These are phyloP conservation scores for Claviceps humidiphila DNA, from an alignment of 2,329 filamentous ascomycete genomes.

Conservation along the genomic window DNA sequence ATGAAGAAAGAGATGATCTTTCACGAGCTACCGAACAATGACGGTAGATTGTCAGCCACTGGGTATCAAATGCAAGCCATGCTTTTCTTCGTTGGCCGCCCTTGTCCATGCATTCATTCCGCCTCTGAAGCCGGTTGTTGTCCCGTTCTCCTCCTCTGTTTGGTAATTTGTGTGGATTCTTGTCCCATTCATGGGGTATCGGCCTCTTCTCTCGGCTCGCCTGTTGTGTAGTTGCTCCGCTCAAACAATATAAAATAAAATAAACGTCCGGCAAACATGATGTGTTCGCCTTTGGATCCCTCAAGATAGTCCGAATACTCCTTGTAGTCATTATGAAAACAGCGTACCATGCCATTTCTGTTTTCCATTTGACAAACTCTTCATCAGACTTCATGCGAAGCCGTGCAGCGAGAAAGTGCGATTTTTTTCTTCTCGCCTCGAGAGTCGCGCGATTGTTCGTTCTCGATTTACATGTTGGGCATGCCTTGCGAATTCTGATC, in stretches of 20 bases:
- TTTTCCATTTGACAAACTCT: not conserved
- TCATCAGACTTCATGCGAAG: slow-evolving; percentile 2
- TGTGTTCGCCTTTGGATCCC: not conserved
- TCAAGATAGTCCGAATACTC: not conserved
- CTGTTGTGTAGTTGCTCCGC: not conserved
- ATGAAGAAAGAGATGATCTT: not conserved
- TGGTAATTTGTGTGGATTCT: not conserved
- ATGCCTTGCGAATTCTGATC: slow-evolving; percentile 27
- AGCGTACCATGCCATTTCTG: not conserved
- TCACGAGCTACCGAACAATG: not conserved
- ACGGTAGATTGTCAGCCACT: slow-evolving; percentile 1
- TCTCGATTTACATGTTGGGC: slow-evolving; percentile 20
- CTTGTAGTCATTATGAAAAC: slow-evolving; percentile 2
- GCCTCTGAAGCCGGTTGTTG: not conserved
- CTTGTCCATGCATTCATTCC: not conserved
- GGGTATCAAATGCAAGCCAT: slow-evolving; percentile 1
- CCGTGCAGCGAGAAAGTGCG: slow-evolving; percentile 1
- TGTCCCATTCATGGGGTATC: not conserved
- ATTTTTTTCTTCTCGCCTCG: not conserved
- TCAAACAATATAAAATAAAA: not conserved
- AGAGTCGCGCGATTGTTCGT: not conserved
- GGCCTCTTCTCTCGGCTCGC: not conserved
- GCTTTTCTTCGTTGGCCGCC: not conserved
- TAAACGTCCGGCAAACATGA: not conserved
- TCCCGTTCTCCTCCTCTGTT: not conserved